These are phyloP conservation scores for Magnusiomyces tetraspermus DNA, from an alignment of 1,139 yeast genomes.

Conservation along the genomic window DNA sequence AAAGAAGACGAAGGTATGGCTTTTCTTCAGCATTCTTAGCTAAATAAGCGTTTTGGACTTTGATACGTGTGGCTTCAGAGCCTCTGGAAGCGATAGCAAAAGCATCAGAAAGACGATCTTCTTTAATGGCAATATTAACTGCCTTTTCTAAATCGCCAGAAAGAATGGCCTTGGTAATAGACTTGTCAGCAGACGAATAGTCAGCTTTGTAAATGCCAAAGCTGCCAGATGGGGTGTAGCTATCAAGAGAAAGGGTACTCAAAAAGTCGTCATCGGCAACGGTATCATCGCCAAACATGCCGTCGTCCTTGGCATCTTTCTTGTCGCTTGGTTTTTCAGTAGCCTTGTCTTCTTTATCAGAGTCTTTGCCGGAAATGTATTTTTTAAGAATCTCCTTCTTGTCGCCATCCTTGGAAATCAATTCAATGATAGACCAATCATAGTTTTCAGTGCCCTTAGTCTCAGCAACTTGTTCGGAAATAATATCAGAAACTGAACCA, in stretches of 20 bases:
- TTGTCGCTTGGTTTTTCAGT: too few species aligned
- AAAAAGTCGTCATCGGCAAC: conserved; percentile 31
- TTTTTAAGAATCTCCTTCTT: conserved; percentile 32
- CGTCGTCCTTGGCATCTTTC: conserved; percentile 16
- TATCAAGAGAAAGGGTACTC: conserved; percentile 19
- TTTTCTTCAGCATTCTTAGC: conserved; percentile 44
- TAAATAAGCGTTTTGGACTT: conserved; percentile 67
- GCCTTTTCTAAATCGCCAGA: conserved; percentile 60
- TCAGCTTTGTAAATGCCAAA: conserved; percentile 36
- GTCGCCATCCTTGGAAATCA: conserved; percentile 39
- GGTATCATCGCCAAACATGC: conserved; percentile 16
- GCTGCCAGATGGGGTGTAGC: conserved; percentile 35
- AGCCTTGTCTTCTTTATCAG: conserved; percentile 10
- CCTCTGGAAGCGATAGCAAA: conserved; percentile 70
- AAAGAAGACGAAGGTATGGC: conserved; percentile 63
- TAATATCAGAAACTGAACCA: conserved; percentile 46
- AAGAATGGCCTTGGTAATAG: conserved; percentile 50
- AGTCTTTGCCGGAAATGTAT: conserved; percentile 19
- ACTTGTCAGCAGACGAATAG: conserved; percentile 37
- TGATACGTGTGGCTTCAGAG: conserved; percentile 45
- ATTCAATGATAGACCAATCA: conserved; percentile 71
- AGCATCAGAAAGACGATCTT: conserved; percentile 65
- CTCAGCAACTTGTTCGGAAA: conserved; percentile 42
- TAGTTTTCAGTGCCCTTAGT: conserved; percentile 41
- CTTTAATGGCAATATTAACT: conserved; percentile 54